Percentiles rank a stretch among this genome's conserved stretches.
Evolutionary conservation across 768 basidiomycete genomes (phyloP).

Genomic region (Podaxis sp.): DNA sequence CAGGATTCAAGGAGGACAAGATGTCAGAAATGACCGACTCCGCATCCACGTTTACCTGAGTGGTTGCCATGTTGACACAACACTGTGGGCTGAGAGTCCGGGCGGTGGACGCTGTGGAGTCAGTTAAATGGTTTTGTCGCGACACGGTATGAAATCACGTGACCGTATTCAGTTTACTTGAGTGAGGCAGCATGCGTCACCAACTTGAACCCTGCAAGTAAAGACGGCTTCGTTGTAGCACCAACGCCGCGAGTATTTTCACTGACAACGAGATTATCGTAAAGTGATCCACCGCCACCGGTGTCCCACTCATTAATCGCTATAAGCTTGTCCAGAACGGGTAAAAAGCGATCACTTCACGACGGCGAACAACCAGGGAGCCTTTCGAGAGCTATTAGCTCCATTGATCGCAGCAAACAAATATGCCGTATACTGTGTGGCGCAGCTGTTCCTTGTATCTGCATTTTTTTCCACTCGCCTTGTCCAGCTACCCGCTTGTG

Average conservation of each 20-base stretch:
- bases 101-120: not conserved
- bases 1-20: constrained; percentile 27
- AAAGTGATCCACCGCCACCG: not conserved
- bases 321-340: not conserved
- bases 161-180: not conserved
- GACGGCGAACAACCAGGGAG: not conserved
- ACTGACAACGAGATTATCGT: not conserved
- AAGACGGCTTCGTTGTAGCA: not conserved
- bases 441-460: not conserved
- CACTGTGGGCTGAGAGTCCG: not conserved
- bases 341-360: not conserved
- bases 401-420: not conserved
- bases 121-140: not conserved
- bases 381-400: not conserved
- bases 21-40: not conserved
- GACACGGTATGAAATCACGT: not conserved
- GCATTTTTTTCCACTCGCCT: not conserved
- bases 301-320: not conserved
- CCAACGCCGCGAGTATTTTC: not conserved
- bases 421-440: not conserved
- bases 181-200: not conserved
- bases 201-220: not conserved
- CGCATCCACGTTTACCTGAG: not conserved
- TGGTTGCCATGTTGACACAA: not conserved
- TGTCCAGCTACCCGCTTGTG: not conserved